phyloP scores from a whole-genome alignment of 2,329 filamentous ascomycete genomes.

The Alternaria triticimaculans region DNA sequence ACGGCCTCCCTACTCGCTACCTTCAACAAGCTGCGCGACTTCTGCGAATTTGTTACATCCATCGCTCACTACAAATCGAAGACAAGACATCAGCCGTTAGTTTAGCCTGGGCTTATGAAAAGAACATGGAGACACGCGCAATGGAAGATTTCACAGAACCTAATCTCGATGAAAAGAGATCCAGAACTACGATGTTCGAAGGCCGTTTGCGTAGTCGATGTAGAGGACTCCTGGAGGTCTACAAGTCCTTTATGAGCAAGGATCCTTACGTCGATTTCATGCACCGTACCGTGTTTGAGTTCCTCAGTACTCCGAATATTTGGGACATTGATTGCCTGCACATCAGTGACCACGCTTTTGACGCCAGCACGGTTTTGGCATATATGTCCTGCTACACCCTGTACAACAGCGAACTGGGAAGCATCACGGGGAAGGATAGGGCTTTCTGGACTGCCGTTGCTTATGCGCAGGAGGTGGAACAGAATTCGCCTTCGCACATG shows the following conservation, averaged over 20 bases:
- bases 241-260: neutral
- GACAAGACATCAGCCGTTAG: neutral
- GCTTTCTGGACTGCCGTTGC: too few relatives aligned
- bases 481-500: neutral
- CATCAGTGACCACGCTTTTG: neutral
- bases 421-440: too few relatives aligned
- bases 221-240: neutral
- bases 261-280: neutral
- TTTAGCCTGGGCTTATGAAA: neutral
- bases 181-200: neutral
- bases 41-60: neutral
- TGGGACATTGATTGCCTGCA: neutral
- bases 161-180: neutral
- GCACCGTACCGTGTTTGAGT: constrained; percentile 1
- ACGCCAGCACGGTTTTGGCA: neutral
- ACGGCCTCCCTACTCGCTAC: neutral
- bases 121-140: neutral
- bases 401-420: too few relatives aligned
- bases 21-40: neutral
- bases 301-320: neutral
- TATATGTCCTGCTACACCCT: neutral
- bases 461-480: too few relatives aligned
- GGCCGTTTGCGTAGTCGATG: neutral
- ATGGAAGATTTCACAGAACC: neutral
- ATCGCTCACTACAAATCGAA: neutral